These are phyloP conservation scores for Echites panduratus DNA, from an alignment of 257 asterid genomes.

Conservation along the genomic window DNA sequence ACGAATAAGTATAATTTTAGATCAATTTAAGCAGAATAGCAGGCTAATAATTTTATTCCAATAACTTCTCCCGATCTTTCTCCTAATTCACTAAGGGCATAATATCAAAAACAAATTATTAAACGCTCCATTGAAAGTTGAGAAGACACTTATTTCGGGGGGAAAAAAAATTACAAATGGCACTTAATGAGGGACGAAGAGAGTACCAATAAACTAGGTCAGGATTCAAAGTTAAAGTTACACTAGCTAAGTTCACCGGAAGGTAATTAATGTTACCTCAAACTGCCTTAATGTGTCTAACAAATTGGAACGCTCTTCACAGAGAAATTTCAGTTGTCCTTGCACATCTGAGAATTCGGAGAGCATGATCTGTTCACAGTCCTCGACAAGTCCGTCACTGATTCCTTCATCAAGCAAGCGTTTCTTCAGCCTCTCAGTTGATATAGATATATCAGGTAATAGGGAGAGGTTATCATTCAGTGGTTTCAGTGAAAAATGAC, in stretches of 20 bases:
- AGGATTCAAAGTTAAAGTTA: not conserved
- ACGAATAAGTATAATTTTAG: no score
- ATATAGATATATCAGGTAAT: constrained; percentile 61
- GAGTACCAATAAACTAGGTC: not conserved
- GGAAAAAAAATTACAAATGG: no score
- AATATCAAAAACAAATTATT: no score
- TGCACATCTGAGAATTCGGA: constrained; percentile 72
- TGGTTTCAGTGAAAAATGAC: constrained; percentile 52
- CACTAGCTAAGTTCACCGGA: not conserved
- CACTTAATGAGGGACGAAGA: no score
- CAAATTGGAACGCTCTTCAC: constrained; percentile 70
- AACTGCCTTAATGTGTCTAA: constrained; percentile 73
- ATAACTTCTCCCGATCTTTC: no score
- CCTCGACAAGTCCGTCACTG: constrained; percentile 61
- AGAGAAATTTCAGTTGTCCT: constrained; percentile 70
- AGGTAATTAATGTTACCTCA: constrained; percentile 51
- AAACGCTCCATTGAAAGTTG: no score
- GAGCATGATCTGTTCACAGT: constrained; percentile 91
- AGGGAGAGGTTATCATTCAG: constrained; percentile 45
- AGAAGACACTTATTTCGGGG: no score
- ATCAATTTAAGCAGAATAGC: no score
- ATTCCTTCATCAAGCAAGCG: constrained; percentile 78
- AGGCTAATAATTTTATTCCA: no score
- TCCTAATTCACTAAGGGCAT: no score
- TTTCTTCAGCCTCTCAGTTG: constrained; percentile 71